Conservation (phyloP, 257 asterid species). For the Solanum chaucha region DNA sequence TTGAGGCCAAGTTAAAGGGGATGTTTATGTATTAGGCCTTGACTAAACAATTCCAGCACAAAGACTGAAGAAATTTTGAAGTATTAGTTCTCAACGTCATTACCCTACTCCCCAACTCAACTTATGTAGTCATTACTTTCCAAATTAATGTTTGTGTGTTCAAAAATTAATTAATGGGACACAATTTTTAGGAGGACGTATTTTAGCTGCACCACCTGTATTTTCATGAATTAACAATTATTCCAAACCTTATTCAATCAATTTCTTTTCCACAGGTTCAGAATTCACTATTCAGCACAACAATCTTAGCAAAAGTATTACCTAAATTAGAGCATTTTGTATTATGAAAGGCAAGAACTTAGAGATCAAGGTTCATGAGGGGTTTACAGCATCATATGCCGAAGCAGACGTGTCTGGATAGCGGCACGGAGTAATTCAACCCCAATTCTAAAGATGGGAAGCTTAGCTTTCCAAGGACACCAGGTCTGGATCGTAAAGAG, state of each 20-base stretch:
- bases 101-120: neutral
- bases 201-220: neutral
- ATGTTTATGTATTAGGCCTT: neutral
- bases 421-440: constrained; percentile 23
- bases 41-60: neutral
- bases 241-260: neutral
- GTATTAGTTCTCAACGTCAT: neutral
- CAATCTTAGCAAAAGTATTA: neutral
- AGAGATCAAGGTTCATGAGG: constrained; percentile 21
- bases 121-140: neutral
- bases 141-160: neutral
- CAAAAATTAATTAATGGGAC: neutral
- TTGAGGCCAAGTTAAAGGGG: neutral
- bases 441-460: constrained; percentile 23
- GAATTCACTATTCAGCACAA: neutral
- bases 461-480: constrained; percentile 20
- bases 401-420: constrained; percentile 32
- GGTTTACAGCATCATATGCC: constrained; percentile 34
- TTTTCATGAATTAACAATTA: neutral
- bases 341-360: neutral
- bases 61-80: neutral
- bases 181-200: neutral
- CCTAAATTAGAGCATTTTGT: neutral
- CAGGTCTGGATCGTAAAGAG: constrained; percentile 23
- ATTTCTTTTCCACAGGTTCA: neutral